Evolutionary conservation across 139 green algal species (phyloP), one percentile per base, ranked within the genome.

Genomic region (Parachlorella kessleri): DNA sequence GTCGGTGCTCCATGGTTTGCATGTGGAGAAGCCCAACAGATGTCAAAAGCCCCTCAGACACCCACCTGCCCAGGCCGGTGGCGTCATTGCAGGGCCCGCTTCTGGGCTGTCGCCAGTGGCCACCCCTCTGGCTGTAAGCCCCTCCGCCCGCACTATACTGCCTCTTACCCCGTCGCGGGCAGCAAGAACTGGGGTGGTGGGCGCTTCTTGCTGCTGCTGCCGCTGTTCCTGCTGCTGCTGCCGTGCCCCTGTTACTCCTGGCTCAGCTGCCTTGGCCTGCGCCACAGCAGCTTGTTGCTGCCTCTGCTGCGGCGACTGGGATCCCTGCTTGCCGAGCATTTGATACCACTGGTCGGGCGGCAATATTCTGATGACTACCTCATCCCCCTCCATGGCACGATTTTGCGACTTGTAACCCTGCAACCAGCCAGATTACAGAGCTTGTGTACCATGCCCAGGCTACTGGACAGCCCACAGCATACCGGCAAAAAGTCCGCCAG

Each of bases 371-470:
- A 98, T 70, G 3, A 84, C 90, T 59, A 98, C 95, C 73, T 91
- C 86, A 80, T 98, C 95, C 0, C 94, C 94, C 35, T 97, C 93
- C 1, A 98, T 68, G 28, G 88, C 81, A 39, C 92, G 76, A 55
- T 92, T 95, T 69, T 95, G 93, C 9, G 33, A 41, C 63, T 76
- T 76, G 0, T 66, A 2, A 2, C 84, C 88, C 75, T 84, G 68
- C 36, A 86, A 26, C 66, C 26, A 23, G 26, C 10, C 21, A 33
- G 3, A 48, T 28, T 21, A 6, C 28, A 42, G 10, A 5, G 39
- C 8, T 26, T 78, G 37, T 30, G 55, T 32, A 70, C 14, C 54
- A 42, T 33, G 32, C 30, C 23, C 26, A 2, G 7, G 7, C 30
- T 41, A 9, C 10, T 42, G 33, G 32, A 18, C 14, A 33, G 26